These are phyloP conservation scores for Mortierella sp. DNA, from an alignment of 371 early-diverging fungal species.

Conservation along the genomic window DNA sequence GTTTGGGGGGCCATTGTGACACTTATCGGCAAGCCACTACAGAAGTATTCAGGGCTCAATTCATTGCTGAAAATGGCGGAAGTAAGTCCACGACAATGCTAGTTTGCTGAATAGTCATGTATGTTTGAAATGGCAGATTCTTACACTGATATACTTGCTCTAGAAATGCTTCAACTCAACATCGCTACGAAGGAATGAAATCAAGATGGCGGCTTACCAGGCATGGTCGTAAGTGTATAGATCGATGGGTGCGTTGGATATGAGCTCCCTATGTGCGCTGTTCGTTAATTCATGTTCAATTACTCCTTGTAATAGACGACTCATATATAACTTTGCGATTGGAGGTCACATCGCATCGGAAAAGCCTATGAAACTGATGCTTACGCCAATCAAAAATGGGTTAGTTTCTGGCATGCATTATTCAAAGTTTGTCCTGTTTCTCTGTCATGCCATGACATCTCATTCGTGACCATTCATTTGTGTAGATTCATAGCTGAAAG, in stretches of 20 bases:
- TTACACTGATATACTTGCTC: no score
- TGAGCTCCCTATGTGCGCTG: no score
- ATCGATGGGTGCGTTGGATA: no score
- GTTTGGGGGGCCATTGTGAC: conserved; percentile 40
- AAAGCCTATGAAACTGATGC: conserved; percentile 21
- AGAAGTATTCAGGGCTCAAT: conserved; percentile 24
- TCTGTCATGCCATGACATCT: no score
- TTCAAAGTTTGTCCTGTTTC: no score
- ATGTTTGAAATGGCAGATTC: no score
- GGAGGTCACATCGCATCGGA: conserved; percentile 30
- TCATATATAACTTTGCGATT: conserved; percentile 45
- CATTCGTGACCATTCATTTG: neutral
- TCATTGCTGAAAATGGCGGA: conserved; percentile 41
- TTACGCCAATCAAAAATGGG: conserved; percentile 38
- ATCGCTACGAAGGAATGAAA: conserved; percentile 16
- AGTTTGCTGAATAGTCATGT: no score
- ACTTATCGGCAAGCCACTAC: conserved; percentile 27
- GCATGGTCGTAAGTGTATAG: conserved; percentile 37
- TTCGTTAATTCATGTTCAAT: neutral
- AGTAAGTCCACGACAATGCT: no score
- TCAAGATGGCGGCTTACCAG: conserved; percentile 40
- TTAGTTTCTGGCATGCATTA: no score
- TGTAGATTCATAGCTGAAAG: conserved; percentile 18
- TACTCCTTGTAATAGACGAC: conserved; percentile 10
- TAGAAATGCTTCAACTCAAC: conserved; percentile 32